phyloP scores from a whole-genome alignment of 2,329 filamentous ascomycete species.

The Verticillium tricorpus region DNA sequence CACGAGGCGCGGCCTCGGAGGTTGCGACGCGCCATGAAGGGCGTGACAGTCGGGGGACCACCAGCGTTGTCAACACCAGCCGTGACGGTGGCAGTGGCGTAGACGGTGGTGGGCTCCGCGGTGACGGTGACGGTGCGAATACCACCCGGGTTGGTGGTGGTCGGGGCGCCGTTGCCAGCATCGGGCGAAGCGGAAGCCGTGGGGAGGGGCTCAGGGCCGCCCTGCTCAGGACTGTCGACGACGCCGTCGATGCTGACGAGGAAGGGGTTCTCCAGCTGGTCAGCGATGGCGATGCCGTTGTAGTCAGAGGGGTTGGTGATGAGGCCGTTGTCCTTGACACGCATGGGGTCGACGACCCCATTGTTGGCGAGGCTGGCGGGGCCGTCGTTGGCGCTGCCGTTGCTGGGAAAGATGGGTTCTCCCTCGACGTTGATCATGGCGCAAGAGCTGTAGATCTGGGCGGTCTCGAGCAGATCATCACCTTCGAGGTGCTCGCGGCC shows the following conservation, averaged over 20 bases:
- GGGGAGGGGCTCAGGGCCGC: constrained; percentile 11
- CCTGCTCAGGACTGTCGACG: constrained; percentile 15
- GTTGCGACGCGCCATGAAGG: constrained; percentile 10
- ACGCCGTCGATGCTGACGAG: constrained; percentile 33
- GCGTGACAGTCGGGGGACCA: constrained; percentile 1
- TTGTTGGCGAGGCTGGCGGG: constrained; percentile 10
- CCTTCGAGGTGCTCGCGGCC: constrained; percentile 2
- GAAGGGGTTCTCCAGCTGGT: constrained; percentile 41
- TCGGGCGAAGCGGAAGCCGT: constrained; percentile 14
- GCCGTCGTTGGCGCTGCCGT: neutral
- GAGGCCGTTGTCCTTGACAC: constrained; percentile 20
- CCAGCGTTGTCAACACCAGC: constrained; percentile 10
- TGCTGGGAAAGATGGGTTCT: constrained; percentile 5
- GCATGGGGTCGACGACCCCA: neutral
- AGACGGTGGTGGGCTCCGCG: constrained; percentile 28
- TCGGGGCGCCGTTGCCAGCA: constrained; percentile 10
- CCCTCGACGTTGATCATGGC: constrained; percentile 12
- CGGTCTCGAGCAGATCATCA: constrained; percentile 16
- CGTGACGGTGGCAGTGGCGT: constrained; percentile 34
- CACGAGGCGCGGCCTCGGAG: constrained; percentile 10
- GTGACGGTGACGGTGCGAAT: constrained; percentile 34
- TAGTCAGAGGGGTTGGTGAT: constrained; percentile 30
- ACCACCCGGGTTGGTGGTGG: constrained; percentile 10
- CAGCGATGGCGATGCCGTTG: constrained; percentile 37
- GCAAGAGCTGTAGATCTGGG: constrained; percentile 32